phyloP scores from a whole-genome alignment of 306 rosid species.

The Casuarina equisetifolia region DNA sequence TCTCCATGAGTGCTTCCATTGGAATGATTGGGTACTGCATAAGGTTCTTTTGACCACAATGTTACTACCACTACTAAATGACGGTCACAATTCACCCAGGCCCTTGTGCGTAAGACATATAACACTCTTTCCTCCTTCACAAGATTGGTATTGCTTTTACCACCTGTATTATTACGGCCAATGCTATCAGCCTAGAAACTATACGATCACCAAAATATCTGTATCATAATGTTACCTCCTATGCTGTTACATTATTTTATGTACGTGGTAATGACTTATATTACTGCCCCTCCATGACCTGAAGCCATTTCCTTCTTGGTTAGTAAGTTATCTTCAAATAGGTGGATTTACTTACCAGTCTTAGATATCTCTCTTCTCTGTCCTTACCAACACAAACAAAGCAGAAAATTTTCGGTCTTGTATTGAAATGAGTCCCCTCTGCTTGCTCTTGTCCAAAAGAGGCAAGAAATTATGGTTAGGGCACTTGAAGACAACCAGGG shows the following conservation, averaged over 20 bases:
- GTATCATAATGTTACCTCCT: background rate
- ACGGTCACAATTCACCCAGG: background rate
- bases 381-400: background rate
- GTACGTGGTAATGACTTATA: background rate
- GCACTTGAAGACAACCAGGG: background rate
- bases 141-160: background rate
- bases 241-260: background rate
- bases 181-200: background rate
- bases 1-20: background rate
- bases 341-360: background rate
- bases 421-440: background rate
- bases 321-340: background rate
- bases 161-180: background rate
- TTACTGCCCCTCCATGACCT: conserved; percentile 3
- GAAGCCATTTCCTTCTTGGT: background rate
- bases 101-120: background rate
- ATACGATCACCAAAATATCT: background rate
- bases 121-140: background rate
- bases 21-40: background rate
- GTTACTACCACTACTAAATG: background rate
- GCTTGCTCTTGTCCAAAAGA: background rate
- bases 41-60: background rate
- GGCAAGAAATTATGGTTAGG: background rate
- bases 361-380: background rate
- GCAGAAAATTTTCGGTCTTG: background rate